These are phyloP conservation scores for Panellus pusillus DNA, from an alignment of 768 basidiomycete genomes.

Conservation along the genomic window DNA sequence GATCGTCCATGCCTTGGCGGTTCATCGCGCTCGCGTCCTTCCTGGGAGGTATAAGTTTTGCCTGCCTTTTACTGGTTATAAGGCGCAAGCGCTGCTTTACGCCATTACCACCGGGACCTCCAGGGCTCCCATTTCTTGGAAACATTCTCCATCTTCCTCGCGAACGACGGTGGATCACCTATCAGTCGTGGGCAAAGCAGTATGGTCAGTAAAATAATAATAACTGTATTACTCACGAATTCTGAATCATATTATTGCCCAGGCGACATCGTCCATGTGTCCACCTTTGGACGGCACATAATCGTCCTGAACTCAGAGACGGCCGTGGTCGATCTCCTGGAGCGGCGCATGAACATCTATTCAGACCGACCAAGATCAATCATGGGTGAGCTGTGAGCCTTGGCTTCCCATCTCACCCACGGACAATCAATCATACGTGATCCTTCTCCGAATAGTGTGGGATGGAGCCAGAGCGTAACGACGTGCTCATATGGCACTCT, in stretches of 20 bases:
- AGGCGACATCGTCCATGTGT: constrained; percentile 30
- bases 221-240: background rate
- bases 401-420: background rate
- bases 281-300: constrained; percentile 23
- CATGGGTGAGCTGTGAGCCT: constrained; percentile 18
- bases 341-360: constrained; percentile 28
- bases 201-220: background rate
- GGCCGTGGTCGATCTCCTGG: constrained; percentile 27
- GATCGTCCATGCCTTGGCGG: no score
- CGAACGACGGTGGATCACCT: background rate
- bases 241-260: background rate
- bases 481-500: background rate
- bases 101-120: background rate
- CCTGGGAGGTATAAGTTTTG: no score
- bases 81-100: no score
- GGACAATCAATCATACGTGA: background rate
- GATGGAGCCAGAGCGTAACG: background rate
- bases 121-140: background rate
- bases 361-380: constrained; percentile 24
- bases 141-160: background rate
- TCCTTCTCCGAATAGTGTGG: background rate
- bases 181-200: background rate
- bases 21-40: no score
- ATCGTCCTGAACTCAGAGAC: constrained; percentile 26
- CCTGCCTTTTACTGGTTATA: no score